Evolutionary conservation across 2,329 filamentous ascomycete genomes (phyloP), one percentile per base, ranked within the genome.

Genomic region (Nemania abortiva): DNA sequence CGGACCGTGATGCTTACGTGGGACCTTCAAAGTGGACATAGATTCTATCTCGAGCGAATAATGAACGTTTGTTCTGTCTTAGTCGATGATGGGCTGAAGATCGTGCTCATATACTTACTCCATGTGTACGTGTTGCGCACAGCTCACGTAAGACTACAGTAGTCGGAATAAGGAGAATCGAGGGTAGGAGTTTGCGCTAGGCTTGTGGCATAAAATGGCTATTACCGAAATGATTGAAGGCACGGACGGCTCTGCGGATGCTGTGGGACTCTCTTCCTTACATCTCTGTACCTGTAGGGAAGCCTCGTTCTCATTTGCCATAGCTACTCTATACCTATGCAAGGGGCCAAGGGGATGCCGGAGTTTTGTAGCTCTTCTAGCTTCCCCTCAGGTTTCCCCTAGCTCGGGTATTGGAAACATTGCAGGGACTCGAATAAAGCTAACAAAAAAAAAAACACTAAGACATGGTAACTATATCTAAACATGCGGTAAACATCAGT

Each of bases 401-500:
- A 13, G 37, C 4, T n/a, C 3, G 18, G 15, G 18, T n/a, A n/a
- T 47, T 13, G 42, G n/a, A 47, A 15, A 27, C 3, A 27, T n/a
- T 18, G 10, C 9, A 69, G 24, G 59, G 94, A 66, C 92, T 94
- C 77, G 92, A 92, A 63, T 90, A 91, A 77, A 86, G 98, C n/a
- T 80, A 94, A 97, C 84, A 95, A 93, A 78, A 87, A 37, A 57
- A 52, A 18, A n/a, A n/a, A n/a, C n/a, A n/a, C n/a, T n/a, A 57
- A 45, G 57, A 56, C 57, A 45, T 66, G 57, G 63, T 45, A 52
- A n/a, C n/a, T n/a, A n/a, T n/a, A n/a, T n/a, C n/a, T 60, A 42
- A 60, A 42, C 31, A 34, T 34, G 31, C 31, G 31, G 31, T 34
- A 34, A 34, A 34, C 11, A 34, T 29, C 39, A 54, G 50, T 13